Base-by-base conservation (phyloP, 495 filamentous ascomycete species). In the Xylaria curta region DNA sequence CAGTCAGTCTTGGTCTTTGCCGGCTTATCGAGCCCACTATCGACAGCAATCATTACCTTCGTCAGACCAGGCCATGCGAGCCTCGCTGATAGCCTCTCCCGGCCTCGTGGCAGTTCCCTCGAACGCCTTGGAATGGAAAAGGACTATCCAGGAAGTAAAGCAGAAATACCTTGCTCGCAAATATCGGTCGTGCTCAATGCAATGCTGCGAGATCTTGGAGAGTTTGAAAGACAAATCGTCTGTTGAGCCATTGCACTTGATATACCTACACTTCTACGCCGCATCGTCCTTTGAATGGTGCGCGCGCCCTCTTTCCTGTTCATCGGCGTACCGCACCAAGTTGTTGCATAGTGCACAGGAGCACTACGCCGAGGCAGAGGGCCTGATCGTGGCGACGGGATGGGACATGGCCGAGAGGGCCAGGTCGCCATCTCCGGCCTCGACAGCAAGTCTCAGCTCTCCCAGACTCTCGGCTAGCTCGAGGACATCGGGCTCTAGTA, bases 261-360 rank as follows among this genome's bases (percentile, higher is more conserved):
- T 88, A 58, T 87, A 88, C 69, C 76, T 89, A 6, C 84, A 83
- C 66, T 89, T 88, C 74, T 87, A 86, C 63, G 85, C 85, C 9
- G 87, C 87, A 2, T 82, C 82, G 19, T 86, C 85, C 4, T 78
- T 87, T 42, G 87, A 89, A 73, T 80, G 84, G 49, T 86, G 82
- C 58, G 85, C 86, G n/a, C 81, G 81, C 26, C 79, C 84, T 19
- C 78, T 87, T 10, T 83, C 83, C 2, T 47, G 38, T 13, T 80
- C 78, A 54, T 84, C 85, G 2, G 74, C 79, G 21, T 80, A 82
- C 51, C 83, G 86, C 38, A 79, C 80, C 51, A 84, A 76, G 66
- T 75, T 87, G 1, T 82, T 87, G 10, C 78, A 83, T 54, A 81
- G 86, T 73, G 83, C 86, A 6, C 84, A 85, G 72, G 69, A 72